Percentiles rank a stretch among this genome's conserved stretches.
These are phyloP conservation scores for Dovyalis caffra DNA, from an alignment of 345 rosid genomes.

Conservation along the genomic window DNA sequence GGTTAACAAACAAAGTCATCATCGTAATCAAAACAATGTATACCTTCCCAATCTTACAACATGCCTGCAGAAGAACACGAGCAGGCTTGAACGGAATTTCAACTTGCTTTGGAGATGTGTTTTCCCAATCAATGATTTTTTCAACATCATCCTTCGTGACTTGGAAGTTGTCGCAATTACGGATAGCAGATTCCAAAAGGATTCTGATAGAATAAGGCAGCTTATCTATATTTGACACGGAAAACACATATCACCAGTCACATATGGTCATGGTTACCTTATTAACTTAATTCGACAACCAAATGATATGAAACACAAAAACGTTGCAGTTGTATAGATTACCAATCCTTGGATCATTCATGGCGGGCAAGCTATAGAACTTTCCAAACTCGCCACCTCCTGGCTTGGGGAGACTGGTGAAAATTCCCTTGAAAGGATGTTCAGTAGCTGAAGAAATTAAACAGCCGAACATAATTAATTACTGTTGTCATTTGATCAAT, in stretches of 20 bases:
- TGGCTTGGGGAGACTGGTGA: conserved; percentile 88
- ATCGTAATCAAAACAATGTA: background rate
- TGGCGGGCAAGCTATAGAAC: conserved; percentile 85
- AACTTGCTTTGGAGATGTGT: conserved; percentile 79
- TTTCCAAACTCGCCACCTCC: conserved; percentile 96
- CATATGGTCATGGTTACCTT: background rate
- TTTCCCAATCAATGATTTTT: conserved; percentile 96
- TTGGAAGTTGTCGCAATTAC: conserved; percentile 96
- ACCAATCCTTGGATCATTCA: conserved; percentile 98
- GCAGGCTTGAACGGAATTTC: conserved; percentile 99
- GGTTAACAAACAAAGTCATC: conserved; percentile 13
- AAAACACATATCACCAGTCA: background rate
- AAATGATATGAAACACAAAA: background rate
- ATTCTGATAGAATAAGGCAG: conserved; percentile 92
- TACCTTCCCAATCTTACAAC: background rate
- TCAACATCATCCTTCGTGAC: conserved; percentile 89
- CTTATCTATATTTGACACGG: conserved; percentile 51
- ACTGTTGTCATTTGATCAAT: background rate
- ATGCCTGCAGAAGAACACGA: conserved; percentile 93
- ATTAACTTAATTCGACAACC: background rate
- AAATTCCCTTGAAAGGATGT: conserved; percentile 71
- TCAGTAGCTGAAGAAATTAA: conserved; percentile 75
- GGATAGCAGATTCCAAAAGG: conserved; percentile 91
- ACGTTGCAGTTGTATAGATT: conserved; percentile 1
- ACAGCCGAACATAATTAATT: conserved; percentile 6